A percentile compares a stretch with the other conserved stretches of the same genome.
Evolutionary conservation across 441 rosid species (phyloP).

Genomic region (Erodium moschatum): DNA sequence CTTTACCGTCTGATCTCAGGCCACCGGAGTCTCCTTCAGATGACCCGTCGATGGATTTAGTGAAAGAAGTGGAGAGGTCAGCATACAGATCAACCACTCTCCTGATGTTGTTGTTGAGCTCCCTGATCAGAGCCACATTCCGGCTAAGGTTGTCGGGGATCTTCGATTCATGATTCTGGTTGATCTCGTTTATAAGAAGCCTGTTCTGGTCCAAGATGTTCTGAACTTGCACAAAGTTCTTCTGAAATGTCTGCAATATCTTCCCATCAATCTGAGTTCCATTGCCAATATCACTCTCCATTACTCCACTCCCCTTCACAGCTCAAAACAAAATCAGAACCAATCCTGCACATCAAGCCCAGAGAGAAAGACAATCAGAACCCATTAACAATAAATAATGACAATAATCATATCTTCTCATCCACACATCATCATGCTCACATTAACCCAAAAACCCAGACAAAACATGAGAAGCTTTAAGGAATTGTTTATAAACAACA

Average conservation of each 20-base stretch:
- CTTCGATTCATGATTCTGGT: constrained; percentile 20
- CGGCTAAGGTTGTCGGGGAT: constrained; percentile 24
- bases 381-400: constrained; percentile 13
- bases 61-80: constrained; percentile 22
- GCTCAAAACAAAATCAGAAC: neutral
- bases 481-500: neutral
- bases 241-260: constrained; percentile 25
- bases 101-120: constrained; percentile 28
- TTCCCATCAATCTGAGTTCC: constrained; percentile 21
- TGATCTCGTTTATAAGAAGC: neutral
- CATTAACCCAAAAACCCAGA: constrained; percentile 19
- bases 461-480: constrained; percentile 24
- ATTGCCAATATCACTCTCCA: constrained; percentile 19
- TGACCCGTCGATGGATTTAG: constrained; percentile 21
- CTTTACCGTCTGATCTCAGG: constrained; percentile 19
- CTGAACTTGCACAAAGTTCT: constrained; percentile 26
- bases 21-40: constrained; percentile 21
- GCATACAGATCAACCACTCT: constrained; percentile 26
- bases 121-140: constrained; percentile 24
- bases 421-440: neutral
- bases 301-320: constrained; percentile 6
- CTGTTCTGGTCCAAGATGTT: constrained; percentile 16
- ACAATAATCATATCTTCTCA: neutral
- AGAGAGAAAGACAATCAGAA: no score
- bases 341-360: constrained; percentile 19